Conservation (phyloP, 257 asterid genomes). For the Catharanthus roseus region DNA sequence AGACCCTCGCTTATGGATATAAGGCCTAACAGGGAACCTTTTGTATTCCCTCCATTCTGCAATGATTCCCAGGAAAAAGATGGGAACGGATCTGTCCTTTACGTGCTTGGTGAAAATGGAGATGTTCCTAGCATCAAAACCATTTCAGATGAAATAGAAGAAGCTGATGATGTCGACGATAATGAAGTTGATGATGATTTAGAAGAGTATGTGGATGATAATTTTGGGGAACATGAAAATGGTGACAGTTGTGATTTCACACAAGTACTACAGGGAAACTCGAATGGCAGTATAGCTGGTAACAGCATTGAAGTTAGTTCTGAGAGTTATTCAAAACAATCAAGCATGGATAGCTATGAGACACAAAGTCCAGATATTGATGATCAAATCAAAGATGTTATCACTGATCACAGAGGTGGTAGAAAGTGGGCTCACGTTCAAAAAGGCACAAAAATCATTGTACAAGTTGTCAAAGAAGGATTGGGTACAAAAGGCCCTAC, state of each 20-base stretch:
- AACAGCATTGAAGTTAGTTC: constrained; percentile 37
- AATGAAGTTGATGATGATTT: constrained; percentile 54
- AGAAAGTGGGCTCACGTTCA: constrained; percentile 61
- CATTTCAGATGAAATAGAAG: constrained; percentile 45
- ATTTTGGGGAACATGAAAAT: constrained; percentile 43
- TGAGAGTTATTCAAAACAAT: constrained; percentile 29
- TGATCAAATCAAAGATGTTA: constrained; percentile 20
- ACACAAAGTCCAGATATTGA: constrained; percentile 20
- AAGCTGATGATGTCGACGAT: constrained; percentile 39
- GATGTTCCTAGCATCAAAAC: constrained; percentile 38
- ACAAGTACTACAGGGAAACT: constrained; percentile 42
- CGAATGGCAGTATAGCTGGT: constrained; percentile 50
- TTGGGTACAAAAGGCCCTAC: constrained; percentile 93
- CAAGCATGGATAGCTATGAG: constrained; percentile 34
- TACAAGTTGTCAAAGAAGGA: constrained; percentile 95
- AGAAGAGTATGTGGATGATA: constrained; percentile 53
- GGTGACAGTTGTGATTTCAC: constrained; percentile 37
- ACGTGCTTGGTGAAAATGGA: constrained; percentile 33
- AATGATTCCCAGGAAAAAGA: constrained; percentile 37
- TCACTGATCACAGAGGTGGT: constrained; percentile 27
- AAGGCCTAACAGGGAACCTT: constrained; percentile 60
- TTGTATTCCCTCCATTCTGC: constrained; percentile 54
- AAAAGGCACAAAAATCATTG: constrained; percentile 82
- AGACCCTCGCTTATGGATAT: constrained; percentile 88
- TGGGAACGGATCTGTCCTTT: constrained; percentile 28